phyloP scores from a whole-genome alignment of 2,329 filamentous ascomycete species.

The Sporothrix dimorphospora region DNA sequence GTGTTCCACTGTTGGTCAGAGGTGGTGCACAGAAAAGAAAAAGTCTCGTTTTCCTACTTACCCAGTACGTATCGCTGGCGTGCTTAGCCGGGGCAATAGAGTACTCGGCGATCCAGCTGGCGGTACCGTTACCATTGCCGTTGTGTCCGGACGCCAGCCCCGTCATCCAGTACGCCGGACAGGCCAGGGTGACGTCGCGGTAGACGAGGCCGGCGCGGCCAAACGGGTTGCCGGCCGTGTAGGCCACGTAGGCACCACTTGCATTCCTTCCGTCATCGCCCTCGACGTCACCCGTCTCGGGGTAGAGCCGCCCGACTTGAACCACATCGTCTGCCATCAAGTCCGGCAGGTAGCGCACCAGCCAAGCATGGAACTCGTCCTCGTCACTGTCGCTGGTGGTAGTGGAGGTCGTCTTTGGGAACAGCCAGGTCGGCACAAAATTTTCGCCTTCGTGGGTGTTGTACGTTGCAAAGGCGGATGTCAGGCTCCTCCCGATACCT shows the following conservation, averaged over 20 bases:
- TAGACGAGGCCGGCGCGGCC: constrained; percentile 60
- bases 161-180: constrained; percentile 62
- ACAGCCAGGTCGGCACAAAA: constrained; percentile 55
- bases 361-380: constrained; percentile 55
- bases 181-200: constrained; percentile 61
- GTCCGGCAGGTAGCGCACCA: constrained; percentile 56
- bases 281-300: constrained; percentile 51
- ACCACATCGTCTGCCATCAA: constrained; percentile 47
- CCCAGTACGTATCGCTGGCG: constrained; percentile 60
- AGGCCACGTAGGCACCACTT: constrained; percentile 41
- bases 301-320: constrained; percentile 52
- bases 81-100: constrained; percentile 62
- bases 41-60: too few relatives aligned
- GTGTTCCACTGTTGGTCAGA: too few relatives aligned
- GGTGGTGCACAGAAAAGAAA: too few relatives aligned
- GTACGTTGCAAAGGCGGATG: constrained; percentile 58
- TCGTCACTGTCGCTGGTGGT: constrained; percentile 42
- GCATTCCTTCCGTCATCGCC: constrained; percentile 39
- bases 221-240: constrained; percentile 50
- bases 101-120: constrained; percentile 60
- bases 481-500: constrained; percentile 36
- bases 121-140: too few relatives aligned
- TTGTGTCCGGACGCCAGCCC: constrained; percentile 49
- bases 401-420: constrained; percentile 41
- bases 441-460: constrained; percentile 67